Evolutionary conservation across 169 alveolate species (phyloP), one percentile per base, ranked within the genome.

Genomic region (Besnoitia besnoiti): DNA sequence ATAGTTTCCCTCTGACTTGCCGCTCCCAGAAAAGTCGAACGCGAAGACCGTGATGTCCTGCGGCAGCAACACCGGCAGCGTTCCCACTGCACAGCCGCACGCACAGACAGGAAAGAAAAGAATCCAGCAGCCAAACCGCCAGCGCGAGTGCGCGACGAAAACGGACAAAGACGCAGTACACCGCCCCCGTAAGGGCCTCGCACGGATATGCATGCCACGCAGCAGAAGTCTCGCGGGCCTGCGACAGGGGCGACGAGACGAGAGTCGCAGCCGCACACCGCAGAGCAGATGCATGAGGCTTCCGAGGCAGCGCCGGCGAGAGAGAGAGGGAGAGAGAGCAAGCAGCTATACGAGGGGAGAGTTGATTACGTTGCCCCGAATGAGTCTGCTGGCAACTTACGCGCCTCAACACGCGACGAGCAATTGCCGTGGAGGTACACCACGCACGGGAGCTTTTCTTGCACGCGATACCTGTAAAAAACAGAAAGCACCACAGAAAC

Each of bases 351-450:
- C 16, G 27, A 75, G n/a, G 27, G n/a, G n/a, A n/a, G n/a, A n/a
- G n/a, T n/a, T n/a, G n/a, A n/a, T n/a, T n/a, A n/a, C n/a, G n/a
- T n/a, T n/a, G n/a, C n/a, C n/a, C n/a, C n/a, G n/a, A n/a, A n/a
- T n/a, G n/a, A n/a, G n/a, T n/a, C n/a, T n/a, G n/a, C n/a, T n/a
- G 47, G 82, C 3, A 30, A 0, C 93, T 77, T 16, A 88, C 92
- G 33, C 14, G 98, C 97, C 89, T 98, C 99, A 33, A 97, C 75
- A 49, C 99, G 92, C n/a, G 98, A 96, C 33, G 98, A 96, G 89
- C 98, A 95, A 92, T 98, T 98, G 16, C 99, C 99, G 91, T 98
- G 99, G 35, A 98, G 93, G 92, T 97, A 98, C 30, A 98, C 94
- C 10, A 98, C 99, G 92, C 99, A 98, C 21, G 99, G 99, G 7